Conservation (phyloP, 805 yeast species). For the Saccharomycopsis selenospora region DNA sequence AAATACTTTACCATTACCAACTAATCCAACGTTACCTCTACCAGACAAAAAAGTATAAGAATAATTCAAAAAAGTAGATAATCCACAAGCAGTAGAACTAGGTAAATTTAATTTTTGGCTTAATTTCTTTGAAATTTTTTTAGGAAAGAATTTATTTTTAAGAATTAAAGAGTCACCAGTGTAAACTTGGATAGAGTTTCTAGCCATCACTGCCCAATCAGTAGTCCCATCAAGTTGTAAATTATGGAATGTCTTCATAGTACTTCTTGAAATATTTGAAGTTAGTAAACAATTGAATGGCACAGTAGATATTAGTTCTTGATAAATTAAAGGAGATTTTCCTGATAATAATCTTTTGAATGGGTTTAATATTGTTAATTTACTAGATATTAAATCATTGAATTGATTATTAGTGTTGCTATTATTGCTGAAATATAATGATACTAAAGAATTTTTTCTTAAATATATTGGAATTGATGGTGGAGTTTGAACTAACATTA, state of each 20-base stretch:
- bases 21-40: conserved; percentile 36
- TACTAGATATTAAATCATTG: conserved; percentile 28
- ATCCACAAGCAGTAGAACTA: conserved; percentile 1
- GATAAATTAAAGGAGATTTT: conserved; percentile 38
- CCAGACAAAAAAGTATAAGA: conserved; percentile 36
- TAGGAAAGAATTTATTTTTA: conserved; percentile 34
- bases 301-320: conserved; percentile 40
- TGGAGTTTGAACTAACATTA: conserved; percentile 44
- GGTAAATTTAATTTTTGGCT: neutral
- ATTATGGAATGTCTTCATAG: conserved; percentile 35
- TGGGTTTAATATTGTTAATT: conserved; percentile 27
- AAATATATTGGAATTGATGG: conserved; percentile 52
- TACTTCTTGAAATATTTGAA: conserved; percentile 25
- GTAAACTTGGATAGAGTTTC: conserved; percentile 42
- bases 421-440: conserved; percentile 31
- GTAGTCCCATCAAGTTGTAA: conserved; percentile 47
- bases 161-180: conserved; percentile 46
- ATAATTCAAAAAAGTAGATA: neutral
- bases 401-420: neutral
- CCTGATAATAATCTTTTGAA: conserved; percentile 40
- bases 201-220: conserved; percentile 56
- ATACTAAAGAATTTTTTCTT: conserved; percentile 42
- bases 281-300: conserved; percentile 39
- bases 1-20: conserved; percentile 37
- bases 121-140: conserved; percentile 27